Conservation (phyloP, 352 stramenopile species). For the Pythium plurisporium region DNA sequence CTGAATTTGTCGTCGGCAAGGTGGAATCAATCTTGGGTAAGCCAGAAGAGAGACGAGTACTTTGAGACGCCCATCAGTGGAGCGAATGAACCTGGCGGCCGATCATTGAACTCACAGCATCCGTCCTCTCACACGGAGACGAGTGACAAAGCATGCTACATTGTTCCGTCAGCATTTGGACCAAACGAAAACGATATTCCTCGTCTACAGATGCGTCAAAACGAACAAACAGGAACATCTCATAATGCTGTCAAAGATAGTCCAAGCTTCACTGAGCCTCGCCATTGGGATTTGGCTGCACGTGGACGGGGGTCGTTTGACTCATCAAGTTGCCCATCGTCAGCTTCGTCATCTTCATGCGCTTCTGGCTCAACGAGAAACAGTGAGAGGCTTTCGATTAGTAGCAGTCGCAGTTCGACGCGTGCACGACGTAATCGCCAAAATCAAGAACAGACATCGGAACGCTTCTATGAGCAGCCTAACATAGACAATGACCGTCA, state of each 20-base stretch:
- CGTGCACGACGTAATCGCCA: neutral
- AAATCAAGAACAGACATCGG: neutral
- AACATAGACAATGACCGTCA: too few species aligned
- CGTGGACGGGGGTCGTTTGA: too few species aligned
- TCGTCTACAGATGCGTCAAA: neutral
- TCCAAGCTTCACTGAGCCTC: too few species aligned
- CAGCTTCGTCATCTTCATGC: neutral
- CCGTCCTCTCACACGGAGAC: too few species aligned
- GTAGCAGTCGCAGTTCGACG: neutral
- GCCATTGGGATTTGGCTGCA: too few species aligned
- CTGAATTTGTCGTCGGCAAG: neutral
- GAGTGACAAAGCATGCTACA: constrained; percentile 11
- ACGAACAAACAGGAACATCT: too few species aligned
- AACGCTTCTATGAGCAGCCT: too few species aligned
- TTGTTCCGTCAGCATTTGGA: constrained; percentile 2
- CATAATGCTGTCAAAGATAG: too few species aligned
- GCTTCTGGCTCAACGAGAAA: neutral
- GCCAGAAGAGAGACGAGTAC: neutral
- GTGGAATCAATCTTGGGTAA: too few species aligned
- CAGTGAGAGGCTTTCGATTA: neutral
- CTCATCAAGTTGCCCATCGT: neutral
- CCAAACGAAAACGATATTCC: constrained; percentile 3
- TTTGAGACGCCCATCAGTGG: neutral
- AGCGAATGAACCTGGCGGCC: too few species aligned
- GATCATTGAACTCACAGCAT: too few species aligned